A percentile compares a stretch with the other conserved stretches of the same genome.
These are phyloP conservation scores for Boletus huronensis DNA, from an alignment of 768 basidiomycete species.

Conservation along the genomic window DNA sequence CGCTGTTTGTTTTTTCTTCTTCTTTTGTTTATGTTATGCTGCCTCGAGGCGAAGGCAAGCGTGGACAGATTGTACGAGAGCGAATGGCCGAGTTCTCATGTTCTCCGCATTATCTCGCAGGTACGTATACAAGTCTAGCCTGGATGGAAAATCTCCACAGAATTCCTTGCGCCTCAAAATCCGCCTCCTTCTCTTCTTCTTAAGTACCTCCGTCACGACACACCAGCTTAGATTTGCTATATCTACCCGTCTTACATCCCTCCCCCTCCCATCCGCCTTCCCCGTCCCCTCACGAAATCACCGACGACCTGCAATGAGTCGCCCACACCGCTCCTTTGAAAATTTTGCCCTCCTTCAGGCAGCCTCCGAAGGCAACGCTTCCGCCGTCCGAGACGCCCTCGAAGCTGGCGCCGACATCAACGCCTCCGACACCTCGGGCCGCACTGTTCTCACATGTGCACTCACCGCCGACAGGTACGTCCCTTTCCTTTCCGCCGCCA, in stretches of 20 bases:
- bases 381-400: slow-evolving; percentile 51
- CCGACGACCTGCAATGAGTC: slow-evolving; percentile 36
- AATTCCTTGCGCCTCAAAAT: background rate
- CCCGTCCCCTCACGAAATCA: slow-evolving; percentile 23
- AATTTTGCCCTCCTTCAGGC: slow-evolving; percentile 48
- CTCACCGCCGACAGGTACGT: slow-evolving; percentile 70
- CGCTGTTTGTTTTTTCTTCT: background rate
- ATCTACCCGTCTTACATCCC: slow-evolving; percentile 16
- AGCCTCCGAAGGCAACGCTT: slow-evolving; percentile 54
- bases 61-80: slow-evolving; percentile 9
- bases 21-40: slow-evolving; percentile 11
- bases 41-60: slow-evolving; percentile 30
- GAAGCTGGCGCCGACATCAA: slow-evolving; percentile 66
- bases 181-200: slow-evolving; percentile 2
- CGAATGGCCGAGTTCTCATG: background rate
- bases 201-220: slow-evolving; percentile 1
- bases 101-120: slow-evolving; percentile 25
- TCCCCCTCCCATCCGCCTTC: background rate
- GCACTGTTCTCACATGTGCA: slow-evolving; percentile 63
- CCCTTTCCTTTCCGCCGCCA: background rate
- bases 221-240: slow-evolving; percentile 5
- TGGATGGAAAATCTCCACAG: slow-evolving; percentile 21
- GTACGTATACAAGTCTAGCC: slow-evolving; percentile 23
- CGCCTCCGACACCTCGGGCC: slow-evolving; percentile 54
- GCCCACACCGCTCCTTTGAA: slow-evolving; percentile 38